These are phyloP conservation scores for Glomus cerebriforme DNA, from an alignment of 192 early-diverging fungal species.

Conservation along the genomic window DNA sequence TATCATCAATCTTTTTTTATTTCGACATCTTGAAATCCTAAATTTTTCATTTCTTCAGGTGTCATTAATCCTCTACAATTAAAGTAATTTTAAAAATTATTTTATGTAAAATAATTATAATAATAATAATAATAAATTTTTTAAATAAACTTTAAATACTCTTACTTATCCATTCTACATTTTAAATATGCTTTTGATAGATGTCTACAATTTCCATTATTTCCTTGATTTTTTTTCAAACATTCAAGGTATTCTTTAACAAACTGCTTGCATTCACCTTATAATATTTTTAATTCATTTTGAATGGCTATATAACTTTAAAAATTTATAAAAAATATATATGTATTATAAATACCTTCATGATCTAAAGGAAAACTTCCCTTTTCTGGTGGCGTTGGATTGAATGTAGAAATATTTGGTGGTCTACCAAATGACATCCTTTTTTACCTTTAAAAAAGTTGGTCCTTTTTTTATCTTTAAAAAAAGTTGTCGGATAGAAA, in stretches of 20 bases:
- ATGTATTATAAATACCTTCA: constrained; percentile 51
- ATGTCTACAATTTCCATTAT: constrained; percentile 68
- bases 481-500: too few species aligned
- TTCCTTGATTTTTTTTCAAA: constrained; percentile 69
- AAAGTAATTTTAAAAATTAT: too few species aligned
- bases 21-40: constrained; percentile 65
- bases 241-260: constrained; percentile 83
- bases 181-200: constrained; percentile 80
- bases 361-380: constrained; percentile 93
- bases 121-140: constrained; percentile 18
- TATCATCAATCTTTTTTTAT: constrained; percentile 22
- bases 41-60: constrained; percentile 63
- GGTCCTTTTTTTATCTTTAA: too few species aligned
- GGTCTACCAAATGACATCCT: constrained; percentile 78
- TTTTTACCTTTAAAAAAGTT: constrained; percentile 1
- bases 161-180: constrained; percentile 90
- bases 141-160: neutral
- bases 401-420: constrained; percentile 63
- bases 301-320: neutral
- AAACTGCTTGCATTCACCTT: constrained; percentile 79
- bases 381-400: constrained; percentile 74
- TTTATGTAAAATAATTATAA: too few species aligned
- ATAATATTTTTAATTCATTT: neutral
- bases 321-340: neutral
- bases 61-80: constrained; percentile 69